Evolutionary conservation across 805 yeast species (phyloP).

Genomic region (Tanozyma kutaoensis): DNA sequence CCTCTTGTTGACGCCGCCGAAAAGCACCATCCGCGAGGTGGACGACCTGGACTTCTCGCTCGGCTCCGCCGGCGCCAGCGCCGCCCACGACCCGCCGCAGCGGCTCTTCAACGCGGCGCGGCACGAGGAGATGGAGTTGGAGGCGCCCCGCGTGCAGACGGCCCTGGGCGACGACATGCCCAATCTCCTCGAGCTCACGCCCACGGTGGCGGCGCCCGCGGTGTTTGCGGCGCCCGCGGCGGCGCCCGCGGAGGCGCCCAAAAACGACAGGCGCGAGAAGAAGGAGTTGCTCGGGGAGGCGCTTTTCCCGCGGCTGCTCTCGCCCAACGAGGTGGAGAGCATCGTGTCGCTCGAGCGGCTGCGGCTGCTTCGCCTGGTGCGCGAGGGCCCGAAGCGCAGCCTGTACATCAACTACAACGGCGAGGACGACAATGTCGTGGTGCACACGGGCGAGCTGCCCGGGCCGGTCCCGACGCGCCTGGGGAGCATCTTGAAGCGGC

Average conservation of each 20-base stretch:
- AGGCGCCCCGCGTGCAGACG: conserved; percentile 2
- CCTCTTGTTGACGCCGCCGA: conserved; percentile 2
- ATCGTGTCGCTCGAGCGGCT: conserved; percentile 63
- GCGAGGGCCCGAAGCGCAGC: conserved; percentile 17
- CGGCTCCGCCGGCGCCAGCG: conserved; percentile 9
- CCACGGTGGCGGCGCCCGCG: not conserved
- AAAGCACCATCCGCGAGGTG: conserved; percentile 7
- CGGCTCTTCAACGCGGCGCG: conserved; percentile 7
- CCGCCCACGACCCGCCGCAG: conserved; percentile 12
- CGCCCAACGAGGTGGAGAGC: conserved; percentile 56
- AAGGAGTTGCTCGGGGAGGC: conserved; percentile 32
- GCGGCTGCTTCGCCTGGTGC: conserved; percentile 41
- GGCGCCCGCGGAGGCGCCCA: not conserved
- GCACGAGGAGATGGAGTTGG: conserved; percentile 17
- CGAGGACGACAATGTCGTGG: conserved; percentile 25
- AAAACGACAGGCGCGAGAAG: conserved; percentile 1
- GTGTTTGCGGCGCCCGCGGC: not conserved
- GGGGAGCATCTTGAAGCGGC: conserved; percentile 25
- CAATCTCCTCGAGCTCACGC: not conserved
- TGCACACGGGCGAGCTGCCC: conserved; percentile 9
- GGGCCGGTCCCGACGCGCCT: conserved; percentile 15
- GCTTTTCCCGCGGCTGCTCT: conserved; percentile 59
- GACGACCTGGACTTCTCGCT: conserved; percentile 8
- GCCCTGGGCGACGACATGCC: not conserved
- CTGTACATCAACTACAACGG: conserved; percentile 28